Base-by-base conservation (phyloP, 306 rosid species). In the Parietaria judaica region DNA sequence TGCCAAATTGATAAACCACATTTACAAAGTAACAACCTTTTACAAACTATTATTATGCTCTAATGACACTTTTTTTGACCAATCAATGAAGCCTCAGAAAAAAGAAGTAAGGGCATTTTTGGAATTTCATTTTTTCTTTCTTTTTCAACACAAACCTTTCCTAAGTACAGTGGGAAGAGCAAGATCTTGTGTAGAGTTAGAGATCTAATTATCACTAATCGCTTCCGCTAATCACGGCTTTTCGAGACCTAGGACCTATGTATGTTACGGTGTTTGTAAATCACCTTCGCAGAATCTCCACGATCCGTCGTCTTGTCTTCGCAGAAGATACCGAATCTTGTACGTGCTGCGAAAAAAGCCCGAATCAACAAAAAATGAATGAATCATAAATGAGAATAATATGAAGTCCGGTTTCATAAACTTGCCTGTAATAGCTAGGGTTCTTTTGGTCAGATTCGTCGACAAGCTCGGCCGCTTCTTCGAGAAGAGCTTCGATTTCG, bases 381-480 rank as follows among this genome's bases (percentile, higher is more conserved):
- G 14, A 5, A 36, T 23, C 15, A 14, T 39, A 39, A 14, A 53
- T 43, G 9, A 23, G 48, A 11, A 31, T 14, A 66, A 76, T 15
- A 3, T 14, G 55, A 37, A 11, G 56, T 57, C 55, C 38, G n/a
- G 47, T 11, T 14, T 58, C 23, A 58, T 31, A 58, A 5, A 72
- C 71, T 79, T 66, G 82, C 98, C 92, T 84, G 65, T 82, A 88
- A 67, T 94, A 94, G 74, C 79, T 88, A 54, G 96, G 99, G 63
- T 94, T 83, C 64, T 77, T 78, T 77, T 68, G 79, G 72, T 77
- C 84, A 76, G 90, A 81, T 56, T 70, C 72, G 11, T 78, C 75
- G 58, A 94, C 83, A 60, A 94, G 94, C 78, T 88, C 99, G n/a
- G 96, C 95, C 38, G 99, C 96, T 83, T 94, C 99, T 77, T 88